These are phyloP conservation scores for Gymnopilus dilepis DNA, from an alignment of 768 basidiomycete genomes.

Conservation along the genomic window DNA sequence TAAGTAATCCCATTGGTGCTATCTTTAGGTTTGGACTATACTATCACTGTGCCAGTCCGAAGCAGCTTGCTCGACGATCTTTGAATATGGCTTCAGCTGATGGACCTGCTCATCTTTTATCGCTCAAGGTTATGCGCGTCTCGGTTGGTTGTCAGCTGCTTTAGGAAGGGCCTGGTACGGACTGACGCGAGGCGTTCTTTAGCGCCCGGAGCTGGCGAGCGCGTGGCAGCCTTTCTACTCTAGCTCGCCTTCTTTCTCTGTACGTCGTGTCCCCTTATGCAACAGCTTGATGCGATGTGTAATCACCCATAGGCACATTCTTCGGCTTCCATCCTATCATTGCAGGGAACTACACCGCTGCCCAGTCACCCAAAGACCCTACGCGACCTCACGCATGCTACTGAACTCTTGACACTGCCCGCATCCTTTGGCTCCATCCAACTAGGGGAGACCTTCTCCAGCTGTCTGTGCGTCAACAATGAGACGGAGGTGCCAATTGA, in stretches of 20 bases:
- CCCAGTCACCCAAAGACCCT: slow-evolving; percentile 83
- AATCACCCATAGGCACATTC: slow-evolving; percentile 59
- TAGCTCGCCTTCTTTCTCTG: slow-evolving; percentile 75
- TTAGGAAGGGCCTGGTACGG: slow-evolving; percentile 2
- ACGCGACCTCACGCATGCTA: slow-evolving; percentile 78
- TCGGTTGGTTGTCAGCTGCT: slow-evolving; percentile 62
- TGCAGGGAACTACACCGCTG: slow-evolving; percentile 74
- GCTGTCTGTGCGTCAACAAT: slow-evolving; percentile 84
- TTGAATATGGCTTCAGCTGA: slow-evolving; percentile 46
- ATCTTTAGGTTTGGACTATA: no score
- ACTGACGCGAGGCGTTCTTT: slow-evolving; percentile 20
- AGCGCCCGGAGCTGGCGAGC: slow-evolving; percentile 77
- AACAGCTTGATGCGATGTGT: background rate
- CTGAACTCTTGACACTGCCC: slow-evolving; percentile 81
- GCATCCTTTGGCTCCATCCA: slow-evolving; percentile 86
- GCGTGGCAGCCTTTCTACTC: slow-evolving; percentile 91
- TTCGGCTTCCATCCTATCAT: slow-evolving; percentile 74
- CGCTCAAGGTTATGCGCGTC: slow-evolving; percentile 87
- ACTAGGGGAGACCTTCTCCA: slow-evolving; percentile 87
- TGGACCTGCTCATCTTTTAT: slow-evolving; percentile 66
- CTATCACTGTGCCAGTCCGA: no score
- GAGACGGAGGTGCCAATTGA: slow-evolving; percentile 68
- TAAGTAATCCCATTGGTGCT: no score
- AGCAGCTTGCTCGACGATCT: no score
- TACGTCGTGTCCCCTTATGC: slow-evolving; percentile 36